phyloP scores from a whole-genome alignment of 371 early-diverging fungal genomes.

The Smittium mucronatum region DNA sequence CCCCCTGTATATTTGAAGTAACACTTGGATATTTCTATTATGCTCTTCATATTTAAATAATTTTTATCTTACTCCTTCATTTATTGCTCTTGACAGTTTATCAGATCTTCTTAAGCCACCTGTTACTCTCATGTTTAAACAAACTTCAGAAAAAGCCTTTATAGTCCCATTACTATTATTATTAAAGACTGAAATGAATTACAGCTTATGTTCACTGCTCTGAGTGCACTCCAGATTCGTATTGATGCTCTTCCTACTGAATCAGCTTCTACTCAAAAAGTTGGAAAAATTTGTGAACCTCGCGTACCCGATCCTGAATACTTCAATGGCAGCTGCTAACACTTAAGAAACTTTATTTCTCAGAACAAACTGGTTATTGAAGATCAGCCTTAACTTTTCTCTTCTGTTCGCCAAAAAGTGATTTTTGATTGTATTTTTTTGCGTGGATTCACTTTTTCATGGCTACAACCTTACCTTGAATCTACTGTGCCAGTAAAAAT shows the following conservation, averaged over 20 bases:
- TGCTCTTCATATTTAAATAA: too few relatives aligned
- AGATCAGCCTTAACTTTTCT: background rate
- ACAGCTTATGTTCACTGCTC: constrained; percentile 4
- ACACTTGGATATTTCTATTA: too few relatives aligned
- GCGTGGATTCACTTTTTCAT: constrained; percentile 11
- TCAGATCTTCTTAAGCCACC: background rate
- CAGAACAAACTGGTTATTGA: constrained; percentile 10
- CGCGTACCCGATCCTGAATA: constrained; percentile 12
- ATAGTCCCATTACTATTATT: constrained; percentile 7
- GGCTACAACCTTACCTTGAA: constrained; percentile 12
- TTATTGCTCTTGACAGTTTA: constrained; percentile 7
- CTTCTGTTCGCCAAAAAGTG: background rate
- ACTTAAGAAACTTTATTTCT: constrained; percentile 10
- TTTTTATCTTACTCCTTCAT: too few relatives aligned
- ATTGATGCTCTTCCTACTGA: background rate
- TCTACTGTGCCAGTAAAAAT: background rate
- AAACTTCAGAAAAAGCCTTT: background rate
- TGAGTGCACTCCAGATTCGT: constrained; percentile 3
- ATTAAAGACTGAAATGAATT: constrained; percentile 10
- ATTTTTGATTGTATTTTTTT: constrained; percentile 12
- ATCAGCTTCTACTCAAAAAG: background rate
- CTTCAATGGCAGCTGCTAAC: constrained; percentile 6
- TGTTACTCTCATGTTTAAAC: background rate
- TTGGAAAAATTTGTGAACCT: constrained; percentile 15
- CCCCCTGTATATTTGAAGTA: too few relatives aligned